These are phyloP conservation scores for sunflower (Helianthus annuus) DNA, from an alignment of 129 eudicot genomes.

Conservation along the genomic window DNA sequence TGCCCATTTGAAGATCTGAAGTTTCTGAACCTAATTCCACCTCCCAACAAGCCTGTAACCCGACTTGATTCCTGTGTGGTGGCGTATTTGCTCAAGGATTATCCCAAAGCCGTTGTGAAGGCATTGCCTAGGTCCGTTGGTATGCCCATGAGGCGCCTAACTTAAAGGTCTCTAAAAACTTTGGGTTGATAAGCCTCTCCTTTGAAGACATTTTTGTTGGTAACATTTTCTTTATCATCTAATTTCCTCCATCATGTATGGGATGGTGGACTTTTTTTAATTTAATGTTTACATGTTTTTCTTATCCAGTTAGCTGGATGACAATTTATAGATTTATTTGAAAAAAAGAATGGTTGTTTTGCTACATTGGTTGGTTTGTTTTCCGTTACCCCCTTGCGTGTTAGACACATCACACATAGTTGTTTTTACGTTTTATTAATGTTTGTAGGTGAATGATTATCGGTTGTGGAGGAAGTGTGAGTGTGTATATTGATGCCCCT, in stretches of 20 bases:
- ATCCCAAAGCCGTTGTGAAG: slow-evolving; percentile 9
- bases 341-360: no score
- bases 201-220: no score
- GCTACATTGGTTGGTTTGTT: not conserved
- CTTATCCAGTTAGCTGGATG: no score
- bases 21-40: slow-evolving; percentile 25
- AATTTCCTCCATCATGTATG: no score
- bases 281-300: no score
- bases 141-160: not conserved
- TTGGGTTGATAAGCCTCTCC: no score
- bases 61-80: slow-evolving; percentile 10
- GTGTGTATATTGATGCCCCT: not conserved
- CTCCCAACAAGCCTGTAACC: slow-evolving; percentile 11
- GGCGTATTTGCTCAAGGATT: slow-evolving; percentile 20
- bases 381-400: not conserved
- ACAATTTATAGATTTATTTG: no score
- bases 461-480: not conserved
- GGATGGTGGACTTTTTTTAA: no score
- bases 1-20: slow-evolving; percentile 15
- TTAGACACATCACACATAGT: not conserved
- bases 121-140: slow-evolving; percentile 3
- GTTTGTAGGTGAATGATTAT: not conserved
- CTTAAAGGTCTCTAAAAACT: no score
- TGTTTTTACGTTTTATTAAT: not conserved
- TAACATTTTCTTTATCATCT: no score